Evolutionary conservation across 768 basidiomycete genomes (phyloP).

Genomic region (Boletus rex-veris): DNA sequence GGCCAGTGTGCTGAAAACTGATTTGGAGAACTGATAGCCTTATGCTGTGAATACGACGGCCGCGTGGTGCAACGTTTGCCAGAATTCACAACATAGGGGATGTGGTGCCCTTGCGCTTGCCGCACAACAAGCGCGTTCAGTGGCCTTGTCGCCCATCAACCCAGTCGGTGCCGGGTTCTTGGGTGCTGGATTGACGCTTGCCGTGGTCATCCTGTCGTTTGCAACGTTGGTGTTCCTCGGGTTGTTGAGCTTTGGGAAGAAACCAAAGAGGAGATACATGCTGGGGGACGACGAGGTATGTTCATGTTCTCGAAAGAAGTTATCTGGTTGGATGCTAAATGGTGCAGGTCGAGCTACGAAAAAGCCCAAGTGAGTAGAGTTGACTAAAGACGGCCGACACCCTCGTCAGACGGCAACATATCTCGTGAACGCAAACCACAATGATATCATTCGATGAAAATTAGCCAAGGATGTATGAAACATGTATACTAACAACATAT

Average conservation of each 20-base stretch:
- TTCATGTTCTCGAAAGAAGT: conserved; percentile 1
- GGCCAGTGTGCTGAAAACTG: not conserved
- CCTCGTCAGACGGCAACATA: not conserved
- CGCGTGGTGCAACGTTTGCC: conserved; percentile 59
- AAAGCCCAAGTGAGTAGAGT: conserved; percentile 9
- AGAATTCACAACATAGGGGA: conserved; percentile 54
- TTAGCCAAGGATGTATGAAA: conserved; percentile 7
- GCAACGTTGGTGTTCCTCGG: conserved; percentile 42
- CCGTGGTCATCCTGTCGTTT: conserved; percentile 38
- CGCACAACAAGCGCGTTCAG: conserved; percentile 27
- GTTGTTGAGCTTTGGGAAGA: conserved; percentile 26
- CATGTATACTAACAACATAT: conserved; percentile 15
- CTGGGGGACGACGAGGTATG: conserved; percentile 15
- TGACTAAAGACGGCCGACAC: not conserved
- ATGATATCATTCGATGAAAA: conserved; percentile 1
- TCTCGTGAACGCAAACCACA: not conserved
- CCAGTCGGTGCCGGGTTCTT: conserved; percentile 66
- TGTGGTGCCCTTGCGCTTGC: conserved; percentile 46
- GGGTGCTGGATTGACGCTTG: conserved; percentile 55
- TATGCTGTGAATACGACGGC: conserved; percentile 48
- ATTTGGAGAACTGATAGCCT: conserved; percentile 32
- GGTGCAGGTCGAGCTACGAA: conserved; percentile 23
- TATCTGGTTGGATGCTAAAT: conserved; percentile 1
- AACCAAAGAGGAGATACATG: not conserved
- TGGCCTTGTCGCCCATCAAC: conserved; percentile 38